These are phyloP conservation scores for Nakaseomyces glabratus DNA, from an alignment of 1,139 yeast genomes.

Conservation along the genomic window DNA sequence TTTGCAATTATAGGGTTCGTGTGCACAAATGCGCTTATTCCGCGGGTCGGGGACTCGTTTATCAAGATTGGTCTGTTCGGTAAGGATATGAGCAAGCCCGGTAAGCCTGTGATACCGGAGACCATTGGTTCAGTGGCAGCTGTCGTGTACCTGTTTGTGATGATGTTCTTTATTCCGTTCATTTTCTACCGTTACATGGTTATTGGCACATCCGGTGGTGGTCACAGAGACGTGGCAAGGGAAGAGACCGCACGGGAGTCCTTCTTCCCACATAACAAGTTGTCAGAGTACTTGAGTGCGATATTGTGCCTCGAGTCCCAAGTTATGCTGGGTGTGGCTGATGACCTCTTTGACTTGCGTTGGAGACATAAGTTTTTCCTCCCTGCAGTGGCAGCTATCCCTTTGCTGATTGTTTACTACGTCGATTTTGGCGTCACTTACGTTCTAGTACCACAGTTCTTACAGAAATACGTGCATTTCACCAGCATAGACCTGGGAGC, in stretches of 20 bases:
- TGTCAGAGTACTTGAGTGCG: constrained; percentile 81
- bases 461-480: constrained; percentile 35
- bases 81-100: constrained; percentile 64
- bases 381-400: constrained; percentile 92
- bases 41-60: constrained; percentile 57
- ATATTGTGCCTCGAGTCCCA: constrained; percentile 77
- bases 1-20: constrained; percentile 61
- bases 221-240: constrained; percentile 37
- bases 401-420: constrained; percentile 80
- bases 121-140: constrained; percentile 87
- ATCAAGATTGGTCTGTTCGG: constrained; percentile 75
- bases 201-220: constrained; percentile 48
- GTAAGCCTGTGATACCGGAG: constrained; percentile 74
- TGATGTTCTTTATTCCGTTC: constrained; percentile 84
- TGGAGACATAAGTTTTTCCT: constrained; percentile 96
- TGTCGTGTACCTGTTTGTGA: constrained; percentile 64
- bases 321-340: constrained; percentile 79
- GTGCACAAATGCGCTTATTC: constrained; percentile 53
- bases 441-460: constrained; percentile 72
- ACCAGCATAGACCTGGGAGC: constrained; percentile 65
- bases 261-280: constrained; percentile 72
- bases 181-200: constrained; percentile 75
- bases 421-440: constrained; percentile 92
- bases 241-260: constrained; percentile 10
- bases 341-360: constrained; percentile 87